Percentiles rank a stretch among this genome's conserved stretches.
Evolutionary conservation across 2,329 filamentous ascomycete genomes (phyloP).

Genomic region (Pezicula rhizophila): DNA sequence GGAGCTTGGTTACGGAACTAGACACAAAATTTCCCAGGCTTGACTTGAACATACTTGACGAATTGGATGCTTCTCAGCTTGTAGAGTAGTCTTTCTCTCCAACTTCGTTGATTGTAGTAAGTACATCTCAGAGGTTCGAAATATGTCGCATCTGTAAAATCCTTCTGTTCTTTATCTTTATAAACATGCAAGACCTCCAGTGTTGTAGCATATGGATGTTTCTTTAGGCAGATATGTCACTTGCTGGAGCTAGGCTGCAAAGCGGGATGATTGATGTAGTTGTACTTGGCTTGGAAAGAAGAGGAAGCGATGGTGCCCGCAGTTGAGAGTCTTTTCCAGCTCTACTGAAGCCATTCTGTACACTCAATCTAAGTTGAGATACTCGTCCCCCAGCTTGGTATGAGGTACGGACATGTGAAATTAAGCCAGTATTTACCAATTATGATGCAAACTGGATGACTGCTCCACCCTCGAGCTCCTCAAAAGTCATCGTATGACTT

Average conservation of each 20-base stretch:
- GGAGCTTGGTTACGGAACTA: background rate
- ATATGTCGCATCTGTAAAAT: background rate
- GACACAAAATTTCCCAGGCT: background rate
- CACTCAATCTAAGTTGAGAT: background rate
- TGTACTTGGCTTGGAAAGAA: background rate
- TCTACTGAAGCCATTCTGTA: background rate
- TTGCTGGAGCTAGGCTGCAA: background rate
- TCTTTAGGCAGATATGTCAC: constrained; percentile 3
- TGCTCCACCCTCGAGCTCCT: background rate
- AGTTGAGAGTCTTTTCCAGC: background rate
- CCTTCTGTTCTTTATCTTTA: constrained; percentile 1
- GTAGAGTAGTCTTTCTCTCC: constrained; percentile 1
- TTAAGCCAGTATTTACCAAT: background rate
- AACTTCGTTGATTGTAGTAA: background rate
- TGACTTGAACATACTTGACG: background rate
- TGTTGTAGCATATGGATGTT: constrained; percentile 2
- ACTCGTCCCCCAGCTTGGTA: background rate
- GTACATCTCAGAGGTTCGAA: constrained; percentile 3
- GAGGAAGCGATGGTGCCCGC: background rate
- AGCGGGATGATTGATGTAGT: background rate
- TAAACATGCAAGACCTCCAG: constrained; percentile 3
- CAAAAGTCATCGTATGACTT: background rate
- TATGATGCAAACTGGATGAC: background rate
- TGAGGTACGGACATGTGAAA: background rate
- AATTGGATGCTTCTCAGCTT: constrained; percentile 6